Evolutionary conservation across 2,329 filamentous ascomycete species (phyloP).

Genomic region (Periconia sp.): DNA sequence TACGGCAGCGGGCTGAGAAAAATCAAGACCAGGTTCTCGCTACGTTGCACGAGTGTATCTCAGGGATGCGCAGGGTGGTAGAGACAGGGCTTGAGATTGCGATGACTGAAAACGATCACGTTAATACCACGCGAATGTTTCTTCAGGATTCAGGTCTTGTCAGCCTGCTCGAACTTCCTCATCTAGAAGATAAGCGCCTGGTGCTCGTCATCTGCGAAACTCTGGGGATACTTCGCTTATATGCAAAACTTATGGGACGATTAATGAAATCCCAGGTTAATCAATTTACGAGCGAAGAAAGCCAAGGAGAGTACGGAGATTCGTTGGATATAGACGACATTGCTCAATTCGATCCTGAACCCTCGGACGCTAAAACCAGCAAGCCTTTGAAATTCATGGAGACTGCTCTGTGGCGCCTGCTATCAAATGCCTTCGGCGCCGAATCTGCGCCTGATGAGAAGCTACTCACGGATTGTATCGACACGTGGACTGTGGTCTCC

Average conservation of each 20-base stretch:
- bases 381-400: constrained; percentile 46
- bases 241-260: constrained; percentile 25
- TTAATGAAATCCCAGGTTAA: constrained; percentile 24
- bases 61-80: constrained; percentile 51
- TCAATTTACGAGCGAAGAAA: constrained; percentile 56
- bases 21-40: constrained; percentile 62
- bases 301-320: constrained; percentile 66
- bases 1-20: constrained; percentile 55
- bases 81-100: constrained; percentile 41
- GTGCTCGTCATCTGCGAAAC: constrained; percentile 52
- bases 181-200: constrained; percentile 49
- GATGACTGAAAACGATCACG: constrained; percentile 18
- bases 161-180: constrained; percentile 55
- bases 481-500: constrained; percentile 58
- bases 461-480: constrained; percentile 54
- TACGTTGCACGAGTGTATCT: constrained; percentile 55
- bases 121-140: constrained; percentile 47
- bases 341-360: constrained; percentile 34
- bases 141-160: constrained; percentile 49
- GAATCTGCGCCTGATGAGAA: constrained; percentile 56
- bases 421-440: constrained; percentile 64
- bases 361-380: constrained; percentile 1
- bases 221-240: constrained; percentile 51
- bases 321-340: constrained; percentile 57
- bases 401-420: constrained; percentile 53